Evolutionary conservation across 2,329 filamentous ascomycete genomes (phyloP).

Genomic region (Aspergillus aculeatus): DNA sequence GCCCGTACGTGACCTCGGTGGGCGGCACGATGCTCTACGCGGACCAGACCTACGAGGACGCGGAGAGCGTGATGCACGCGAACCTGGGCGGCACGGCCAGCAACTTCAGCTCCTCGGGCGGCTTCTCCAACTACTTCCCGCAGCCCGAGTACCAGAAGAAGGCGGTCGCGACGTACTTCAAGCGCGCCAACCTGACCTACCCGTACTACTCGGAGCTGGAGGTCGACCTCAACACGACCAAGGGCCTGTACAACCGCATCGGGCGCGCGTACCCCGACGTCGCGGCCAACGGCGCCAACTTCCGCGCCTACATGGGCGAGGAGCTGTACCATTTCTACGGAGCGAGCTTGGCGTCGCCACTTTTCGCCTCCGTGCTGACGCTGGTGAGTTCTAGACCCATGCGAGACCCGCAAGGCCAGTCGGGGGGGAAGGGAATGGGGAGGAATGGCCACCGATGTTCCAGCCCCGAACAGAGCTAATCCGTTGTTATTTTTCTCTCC

Average conservation of each 20-base stretch:
- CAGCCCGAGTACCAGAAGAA: constrained; percentile 44
- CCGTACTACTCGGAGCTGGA: constrained; percentile 34
- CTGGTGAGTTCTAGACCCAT: constrained; percentile 21
- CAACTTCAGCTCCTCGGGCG: constrained; percentile 44
- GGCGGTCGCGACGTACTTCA: constrained; percentile 45
- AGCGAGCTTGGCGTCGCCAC: constrained; percentile 28
- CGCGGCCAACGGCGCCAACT: constrained; percentile 44
- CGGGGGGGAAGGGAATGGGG: no score
- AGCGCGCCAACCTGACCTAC: constrained; percentile 27
- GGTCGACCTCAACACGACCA: constrained; percentile 36
- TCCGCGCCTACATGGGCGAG: constrained; percentile 23
- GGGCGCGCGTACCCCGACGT: constrained; percentile 54
- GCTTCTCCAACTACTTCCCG: constrained; percentile 50
- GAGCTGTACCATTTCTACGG: constrained; percentile 25
- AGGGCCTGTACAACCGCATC: constrained; percentile 44
- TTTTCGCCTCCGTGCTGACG: constrained; percentile 32
- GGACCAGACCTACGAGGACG: constrained; percentile 26
- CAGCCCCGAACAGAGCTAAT: neutral
- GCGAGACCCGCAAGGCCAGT: no score
- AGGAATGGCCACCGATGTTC: neutral
- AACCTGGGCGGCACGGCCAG: constrained; percentile 25
- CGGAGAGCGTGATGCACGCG: constrained; percentile 34
- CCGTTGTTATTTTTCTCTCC: neutral
- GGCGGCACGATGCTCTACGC: constrained; percentile 39
- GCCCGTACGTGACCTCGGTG: constrained; percentile 54